These are phyloP conservation scores for Leptomonas pyrrhocoris DNA, from an alignment of 208 protist genomes.

Conservation along the genomic window DNA sequence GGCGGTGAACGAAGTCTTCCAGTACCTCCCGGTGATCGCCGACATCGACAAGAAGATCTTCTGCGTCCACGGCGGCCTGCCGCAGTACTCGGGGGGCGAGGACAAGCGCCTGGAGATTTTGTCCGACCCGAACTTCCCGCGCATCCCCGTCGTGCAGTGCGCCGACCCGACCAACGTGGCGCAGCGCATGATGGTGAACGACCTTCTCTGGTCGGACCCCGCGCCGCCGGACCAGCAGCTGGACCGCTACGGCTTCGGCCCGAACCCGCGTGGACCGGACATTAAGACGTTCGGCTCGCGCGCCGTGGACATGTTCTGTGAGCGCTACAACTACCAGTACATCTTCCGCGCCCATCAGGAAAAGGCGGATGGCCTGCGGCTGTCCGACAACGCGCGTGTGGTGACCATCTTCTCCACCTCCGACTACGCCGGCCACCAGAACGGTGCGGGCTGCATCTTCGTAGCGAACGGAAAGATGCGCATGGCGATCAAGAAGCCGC, in stretches of 20 bases:
- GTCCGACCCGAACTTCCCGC: constrained; percentile 82
- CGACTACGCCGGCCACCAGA: constrained; percentile 92
- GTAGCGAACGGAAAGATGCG: constrained; percentile 87
- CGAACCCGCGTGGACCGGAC: constrained; percentile 87
- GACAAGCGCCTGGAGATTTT: constrained; percentile 88
- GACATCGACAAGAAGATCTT: constrained; percentile 95
- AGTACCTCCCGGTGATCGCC: constrained; percentile 91
- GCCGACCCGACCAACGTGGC: constrained; percentile 81
- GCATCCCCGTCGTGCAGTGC: constrained; percentile 87
- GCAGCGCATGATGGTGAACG: constrained; percentile 91
- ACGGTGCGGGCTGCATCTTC: constrained; percentile 88
- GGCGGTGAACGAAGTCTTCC: constrained; percentile 92
- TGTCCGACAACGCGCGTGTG: constrained; percentile 89
- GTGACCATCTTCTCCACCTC: constrained; percentile 94
- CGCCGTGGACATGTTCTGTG: constrained; percentile 92
- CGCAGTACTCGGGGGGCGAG: constrained; percentile 87
- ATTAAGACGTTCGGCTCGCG: constrained; percentile 90
- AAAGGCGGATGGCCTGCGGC: constrained; percentile 89
- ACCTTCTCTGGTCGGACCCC: constrained; percentile 91
- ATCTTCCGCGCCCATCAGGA: constrained; percentile 95
- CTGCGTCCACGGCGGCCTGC: constrained; percentile 95
- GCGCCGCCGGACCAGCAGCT: constrained; percentile 82
- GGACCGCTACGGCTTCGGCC: constrained; percentile 89
- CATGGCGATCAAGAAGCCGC: constrained; percentile 92
- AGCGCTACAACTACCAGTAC: constrained; percentile 92